Evolutionary conservation across 805 yeast genomes (phyloP).

Genomic region (Tanozyma kutaoensis): DNA sequence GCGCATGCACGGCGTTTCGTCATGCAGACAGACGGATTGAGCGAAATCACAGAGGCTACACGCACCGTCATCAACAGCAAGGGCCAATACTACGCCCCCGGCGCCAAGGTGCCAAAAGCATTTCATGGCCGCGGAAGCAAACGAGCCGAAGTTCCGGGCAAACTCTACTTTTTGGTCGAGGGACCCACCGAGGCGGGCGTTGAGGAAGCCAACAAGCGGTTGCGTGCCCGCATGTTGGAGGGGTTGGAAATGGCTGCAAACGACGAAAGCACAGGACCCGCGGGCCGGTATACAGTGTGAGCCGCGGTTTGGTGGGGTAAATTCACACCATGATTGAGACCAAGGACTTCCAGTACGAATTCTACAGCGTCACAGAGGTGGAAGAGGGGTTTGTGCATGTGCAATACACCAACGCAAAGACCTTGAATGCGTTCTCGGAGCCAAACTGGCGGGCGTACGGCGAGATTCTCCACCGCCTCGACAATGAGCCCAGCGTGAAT

Average conservation of each 20-base stretch:
- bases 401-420: conserved; percentile 46
- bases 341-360: no score
- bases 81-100: conserved; percentile 52
- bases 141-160: conserved; percentile 46
- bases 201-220: conserved; percentile 40
- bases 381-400: conserved; percentile 40
- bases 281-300: conserved; percentile 38
- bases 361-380: conserved; percentile 29
- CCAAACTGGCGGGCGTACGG: conserved; percentile 46
- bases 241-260: conserved; percentile 39
- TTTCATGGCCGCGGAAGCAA: conserved; percentile 31
- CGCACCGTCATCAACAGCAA: conserved; percentile 68
- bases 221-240: conserved; percentile 40
- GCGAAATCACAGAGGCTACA: conserved; percentile 56
- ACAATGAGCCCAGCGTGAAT: conserved; percentile 29
- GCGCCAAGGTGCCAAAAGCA: conserved; percentile 34
- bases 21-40: conserved; percentile 50
- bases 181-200: conserved; percentile 52
- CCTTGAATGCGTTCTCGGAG: conserved; percentile 44
- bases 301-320: not conserved
- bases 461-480: conserved; percentile 31
- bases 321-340: no score
- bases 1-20: conserved; percentile 69
- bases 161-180: conserved; percentile 67
- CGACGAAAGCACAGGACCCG: conserved; percentile 26